These are phyloP conservation scores for Melanogaster broomeanus DNA, from an alignment of 768 basidiomycete genomes.

Conservation along the genomic window DNA sequence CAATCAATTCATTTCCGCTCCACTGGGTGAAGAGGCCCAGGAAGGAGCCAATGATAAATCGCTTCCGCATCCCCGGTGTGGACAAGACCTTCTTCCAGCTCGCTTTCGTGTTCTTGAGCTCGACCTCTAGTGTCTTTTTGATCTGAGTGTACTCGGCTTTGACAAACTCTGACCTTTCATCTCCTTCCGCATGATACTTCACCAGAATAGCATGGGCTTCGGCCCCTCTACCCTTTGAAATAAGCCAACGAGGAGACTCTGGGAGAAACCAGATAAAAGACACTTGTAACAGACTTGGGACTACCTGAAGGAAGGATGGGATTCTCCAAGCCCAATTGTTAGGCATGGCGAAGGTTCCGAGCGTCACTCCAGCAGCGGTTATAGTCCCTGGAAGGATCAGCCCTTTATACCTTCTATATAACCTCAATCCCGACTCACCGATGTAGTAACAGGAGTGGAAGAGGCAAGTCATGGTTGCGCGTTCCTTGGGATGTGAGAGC, in stretches of 20 bases:
- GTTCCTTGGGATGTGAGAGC: constrained; percentile 25
- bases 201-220: constrained; percentile 50
- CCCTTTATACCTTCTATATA: too few relatives aligned
- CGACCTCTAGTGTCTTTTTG: constrained; percentile 48
- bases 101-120: constrained; percentile 1
- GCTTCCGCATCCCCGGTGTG: constrained; percentile 16
- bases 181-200: constrained; percentile 64
- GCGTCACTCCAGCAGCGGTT: constrained; percentile 51
- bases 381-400: constrained; percentile 14
- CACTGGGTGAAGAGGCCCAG: constrained; percentile 16
- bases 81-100: constrained; percentile 1
- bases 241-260: constrained; percentile 67
- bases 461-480: constrained; percentile 12
- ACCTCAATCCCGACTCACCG: constrained; percentile 4
- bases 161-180: constrained; percentile 51
- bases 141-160: constrained; percentile 61
- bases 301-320: constrained; percentile 56
- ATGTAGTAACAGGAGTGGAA: constrained; percentile 10
- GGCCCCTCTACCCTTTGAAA: constrained; percentile 52
- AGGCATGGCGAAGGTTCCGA: constrained; percentile 61
- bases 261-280: constrained; percentile 58
- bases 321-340: constrained; percentile 72
- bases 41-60: constrained; percentile 9
- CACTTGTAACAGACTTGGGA: constrained; percentile 55
- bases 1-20: constrained; percentile 12